Evolutionary conservation across 805 yeast genomes (phyloP).

Genomic region (Suhomyces pyralidae): DNA sequence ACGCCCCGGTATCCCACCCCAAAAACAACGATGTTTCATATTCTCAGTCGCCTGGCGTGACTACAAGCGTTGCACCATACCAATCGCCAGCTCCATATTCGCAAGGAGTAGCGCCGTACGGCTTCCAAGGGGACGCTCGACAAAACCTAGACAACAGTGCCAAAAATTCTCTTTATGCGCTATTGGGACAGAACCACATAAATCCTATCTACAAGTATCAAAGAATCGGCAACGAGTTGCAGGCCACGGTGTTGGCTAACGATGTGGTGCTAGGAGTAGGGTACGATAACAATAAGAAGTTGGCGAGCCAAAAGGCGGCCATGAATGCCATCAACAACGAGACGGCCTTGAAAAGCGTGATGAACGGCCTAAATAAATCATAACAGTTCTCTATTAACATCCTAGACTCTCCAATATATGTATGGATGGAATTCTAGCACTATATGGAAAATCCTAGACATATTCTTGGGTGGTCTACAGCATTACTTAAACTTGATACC

Average conservation of each 20-base stretch:
- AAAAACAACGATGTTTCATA: neutral
- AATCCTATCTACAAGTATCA: constrained; percentile 31
- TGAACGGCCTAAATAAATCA: neutral
- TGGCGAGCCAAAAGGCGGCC: constrained; percentile 40
- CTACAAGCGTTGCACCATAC: constrained; percentile 9
- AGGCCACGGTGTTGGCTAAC: constrained; percentile 27
- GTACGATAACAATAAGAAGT: constrained; percentile 31
- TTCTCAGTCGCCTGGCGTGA: neutral
- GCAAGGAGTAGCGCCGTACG: constrained; percentile 1
- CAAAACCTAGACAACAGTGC: constrained; percentile 20
- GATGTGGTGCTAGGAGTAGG: constrained; percentile 31
- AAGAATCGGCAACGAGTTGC: constrained; percentile 17
- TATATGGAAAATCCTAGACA: no score
- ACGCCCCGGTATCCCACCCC: neutral
- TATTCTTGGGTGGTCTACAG: no score
- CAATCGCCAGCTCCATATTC: constrained; percentile 3
- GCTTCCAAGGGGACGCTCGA: neutral
- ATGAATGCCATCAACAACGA: constrained; percentile 24
- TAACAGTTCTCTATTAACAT: no score
- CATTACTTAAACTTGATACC: no score
- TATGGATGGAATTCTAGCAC: no score
- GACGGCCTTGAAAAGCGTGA: constrained; percentile 6
- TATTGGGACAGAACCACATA: constrained; percentile 19
- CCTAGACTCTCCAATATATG: no score
- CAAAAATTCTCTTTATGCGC: constrained; percentile 28